These are phyloP conservation scores for Pseudogymnoascus destructans DNA, from an alignment of 2,329 filamentous ascomycete genomes.

Conservation along the genomic window DNA sequence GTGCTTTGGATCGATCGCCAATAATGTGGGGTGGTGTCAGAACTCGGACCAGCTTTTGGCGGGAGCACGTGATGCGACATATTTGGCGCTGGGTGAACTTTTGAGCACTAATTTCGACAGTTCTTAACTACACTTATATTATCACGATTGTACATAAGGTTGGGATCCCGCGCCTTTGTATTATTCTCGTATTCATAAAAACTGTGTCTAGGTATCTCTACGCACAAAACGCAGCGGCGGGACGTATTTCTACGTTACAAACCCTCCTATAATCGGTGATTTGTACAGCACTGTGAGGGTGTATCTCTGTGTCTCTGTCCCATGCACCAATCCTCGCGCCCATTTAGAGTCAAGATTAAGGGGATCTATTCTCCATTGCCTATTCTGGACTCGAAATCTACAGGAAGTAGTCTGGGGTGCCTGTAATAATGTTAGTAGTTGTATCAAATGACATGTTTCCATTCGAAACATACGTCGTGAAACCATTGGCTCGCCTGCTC, in stretches of 20 bases:
- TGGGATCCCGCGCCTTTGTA: not conserved
- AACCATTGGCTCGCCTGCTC: conserved; percentile 97
- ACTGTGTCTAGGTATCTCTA: conserved; percentile 9
- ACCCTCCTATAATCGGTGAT: not conserved
- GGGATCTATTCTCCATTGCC: conserved; percentile 6
- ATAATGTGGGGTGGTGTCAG: conserved; percentile 9
- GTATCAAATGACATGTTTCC: not conserved
- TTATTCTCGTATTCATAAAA: conserved; percentile 10
- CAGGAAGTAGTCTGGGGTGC: conserved; percentile 97
- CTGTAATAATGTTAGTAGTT: conserved; percentile 27
- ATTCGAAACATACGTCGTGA: conserved; percentile 56
- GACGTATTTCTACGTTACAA: conserved; percentile 6
- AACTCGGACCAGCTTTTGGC: not conserved
- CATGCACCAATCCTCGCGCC: not conserved
- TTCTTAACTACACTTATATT: not conserved
- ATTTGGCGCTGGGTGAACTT: not conserved
- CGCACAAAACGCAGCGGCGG: not conserved
- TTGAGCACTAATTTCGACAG: not conserved
- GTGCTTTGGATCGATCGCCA: conserved; percentile 4
- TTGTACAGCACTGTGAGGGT: not conserved
- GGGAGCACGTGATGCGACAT: not conserved
- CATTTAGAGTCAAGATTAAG: not conserved
- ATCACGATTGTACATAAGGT: not conserved
- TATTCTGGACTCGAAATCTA: conserved; percentile 34
- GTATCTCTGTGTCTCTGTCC: not conserved